Evolutionary conservation across 192 early-diverging fungal species (phyloP).

Genomic region (Allomyces macrogynus): DNA sequence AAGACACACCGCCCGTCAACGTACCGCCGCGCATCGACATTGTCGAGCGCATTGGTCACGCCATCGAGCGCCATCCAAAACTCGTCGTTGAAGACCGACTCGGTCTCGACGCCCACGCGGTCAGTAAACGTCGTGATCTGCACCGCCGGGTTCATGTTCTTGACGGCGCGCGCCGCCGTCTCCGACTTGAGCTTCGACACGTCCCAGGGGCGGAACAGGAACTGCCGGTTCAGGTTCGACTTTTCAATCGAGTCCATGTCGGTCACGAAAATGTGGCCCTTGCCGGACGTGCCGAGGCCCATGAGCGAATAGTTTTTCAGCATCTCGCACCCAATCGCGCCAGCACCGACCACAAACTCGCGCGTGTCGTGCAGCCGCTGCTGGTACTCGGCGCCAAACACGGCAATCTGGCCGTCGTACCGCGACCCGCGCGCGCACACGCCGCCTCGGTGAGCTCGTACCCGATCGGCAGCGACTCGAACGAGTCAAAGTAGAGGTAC

Average conservation of each 20-base stretch:
- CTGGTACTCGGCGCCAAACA: conserved; percentile 87
- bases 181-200: conserved; percentile 88
- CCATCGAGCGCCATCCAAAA: conserved; percentile 78
- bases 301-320: conserved; percentile 99
- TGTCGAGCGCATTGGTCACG: conserved; percentile 97
- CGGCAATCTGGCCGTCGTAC: conserved; percentile 89
- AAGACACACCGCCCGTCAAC: conserved; percentile 95
- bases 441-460: conserved; percentile 43
- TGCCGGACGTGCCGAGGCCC: conserved; percentile 61
- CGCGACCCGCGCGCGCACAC: conserved; percentile 62
- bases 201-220: conserved; percentile 76
- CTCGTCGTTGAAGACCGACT: conserved; percentile 70
- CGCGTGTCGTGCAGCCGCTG: conserved; percentile 61
- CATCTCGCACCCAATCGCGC: conserved; percentile 99
- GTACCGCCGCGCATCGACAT: conserved; percentile 91
- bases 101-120: conserved; percentile 84
- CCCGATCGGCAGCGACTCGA: conserved; percentile 77
- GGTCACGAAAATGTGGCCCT: conserved; percentile 72
- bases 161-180: conserved; percentile 69
- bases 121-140: conserved; percentile 38
- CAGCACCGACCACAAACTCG: conserved; percentile 93
- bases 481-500: conserved; percentile 89
- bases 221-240: conserved; percentile 97
- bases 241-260: conserved; percentile 99
- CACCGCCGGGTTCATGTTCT: conserved; percentile 78